Evolutionary conservation across 2,329 filamentous ascomycete species (phyloP), one percentile per base, ranked within the genome.

Genomic region (Epichloe bromicola): DNA sequence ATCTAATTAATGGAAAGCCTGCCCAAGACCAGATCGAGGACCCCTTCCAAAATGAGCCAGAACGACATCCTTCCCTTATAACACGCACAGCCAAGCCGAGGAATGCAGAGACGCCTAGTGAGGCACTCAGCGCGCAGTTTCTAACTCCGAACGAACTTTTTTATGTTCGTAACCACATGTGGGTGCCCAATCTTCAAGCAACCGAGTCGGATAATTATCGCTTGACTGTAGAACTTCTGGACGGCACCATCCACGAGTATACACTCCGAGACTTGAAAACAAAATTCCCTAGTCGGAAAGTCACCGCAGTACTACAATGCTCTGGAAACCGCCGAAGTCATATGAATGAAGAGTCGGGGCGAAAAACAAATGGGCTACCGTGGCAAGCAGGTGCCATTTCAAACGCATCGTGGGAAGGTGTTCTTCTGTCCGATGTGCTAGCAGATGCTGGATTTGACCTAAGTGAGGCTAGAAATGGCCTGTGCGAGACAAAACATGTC

Each of bases 91-190:
- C 67, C 8, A 76, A 75, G 56, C 80, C 80, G 3, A 73, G 78
- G 54, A 83, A 83, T 59, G 79, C 80, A 2, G 80, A 83, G 58
- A 78, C 79, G 0, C 79, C 79, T 0, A 63, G 61, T 0, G 66
- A 69, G 3, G 69, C 69, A 36, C 69, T 83, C 26, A 65, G 65
- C 17, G 64, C 67, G 12, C 63, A 70, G 2, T 83, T 79, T 58
- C 64, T 75, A 38, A 82, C 79, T 0, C 75, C 75, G 3, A 75
- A 74, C 41, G 67, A 72, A 33, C 65, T 78, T 1, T 81, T 81
- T 61, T 82, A 80, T 58, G 73, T 80, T 14, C 73, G 79, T 19
- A 79, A 82, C 57, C 79, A 82, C 63, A 78, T 82, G 68, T 82
- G 79, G 79, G 79, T 82, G 40, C 79, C 79, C 1, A 63, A 65